Conservation (phyloP, 106 monocot genomes). For the Acanthochlamys bracteata region DNA sequence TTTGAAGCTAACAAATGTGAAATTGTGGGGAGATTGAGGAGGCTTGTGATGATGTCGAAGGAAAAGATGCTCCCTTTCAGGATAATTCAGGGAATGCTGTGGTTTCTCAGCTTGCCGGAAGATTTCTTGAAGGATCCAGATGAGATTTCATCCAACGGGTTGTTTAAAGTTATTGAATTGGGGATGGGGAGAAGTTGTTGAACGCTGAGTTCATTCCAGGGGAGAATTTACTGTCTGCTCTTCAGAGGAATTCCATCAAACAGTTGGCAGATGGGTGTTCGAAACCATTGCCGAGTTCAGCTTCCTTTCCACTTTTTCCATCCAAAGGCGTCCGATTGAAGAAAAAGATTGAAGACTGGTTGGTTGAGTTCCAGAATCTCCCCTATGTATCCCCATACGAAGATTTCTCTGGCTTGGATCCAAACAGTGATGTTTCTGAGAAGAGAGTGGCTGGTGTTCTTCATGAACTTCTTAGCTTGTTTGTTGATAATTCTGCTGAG, state of each 20-base stretch:
- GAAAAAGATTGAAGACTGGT: conserved; percentile 53
- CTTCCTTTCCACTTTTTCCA: conserved; percentile 52
- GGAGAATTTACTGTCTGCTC: conserved; percentile 19
- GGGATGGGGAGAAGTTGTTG: conserved; percentile 41
- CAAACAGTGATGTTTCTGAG: conserved; percentile 41
- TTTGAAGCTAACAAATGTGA: conserved; percentile 15
- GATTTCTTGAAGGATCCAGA: conserved; percentile 34
- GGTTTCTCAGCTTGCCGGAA: conserved; percentile 62
- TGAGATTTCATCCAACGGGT: conserved; percentile 13
- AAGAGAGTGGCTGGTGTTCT: conserved; percentile 60
- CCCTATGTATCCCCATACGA: conserved; percentile 70
- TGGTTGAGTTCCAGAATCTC: conserved; percentile 52
- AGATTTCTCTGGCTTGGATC: conserved; percentile 29
- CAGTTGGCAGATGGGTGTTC: neutral
- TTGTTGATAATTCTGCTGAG: conserved; percentile 68
- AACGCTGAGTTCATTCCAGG: neutral
- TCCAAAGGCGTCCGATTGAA: conserved; percentile 73
- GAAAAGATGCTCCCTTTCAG: conserved; percentile 41
- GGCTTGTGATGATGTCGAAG: conserved; percentile 51
- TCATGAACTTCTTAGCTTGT: conserved; percentile 60
- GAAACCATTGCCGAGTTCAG: neutral
- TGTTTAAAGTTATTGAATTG: conserved; percentile 31
- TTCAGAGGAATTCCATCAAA: conserved; percentile 34
- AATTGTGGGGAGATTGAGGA: conserved; percentile 34
- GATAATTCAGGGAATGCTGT: conserved; percentile 70